phyloP scores from a whole-genome alignment of 148 eudicot genomes.

The Vaccinium darrowii region DNA sequence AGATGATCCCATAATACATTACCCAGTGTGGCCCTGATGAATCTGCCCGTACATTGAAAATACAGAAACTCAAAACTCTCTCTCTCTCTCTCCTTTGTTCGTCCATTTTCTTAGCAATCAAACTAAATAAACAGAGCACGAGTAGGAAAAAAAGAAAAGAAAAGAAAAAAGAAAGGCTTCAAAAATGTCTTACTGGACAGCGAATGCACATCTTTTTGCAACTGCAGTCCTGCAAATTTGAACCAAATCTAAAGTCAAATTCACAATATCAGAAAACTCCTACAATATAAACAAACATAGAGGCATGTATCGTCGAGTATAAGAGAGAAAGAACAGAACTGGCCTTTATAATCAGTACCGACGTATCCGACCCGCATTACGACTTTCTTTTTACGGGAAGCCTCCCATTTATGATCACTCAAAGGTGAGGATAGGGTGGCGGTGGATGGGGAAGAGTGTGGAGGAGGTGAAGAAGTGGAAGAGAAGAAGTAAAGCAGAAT shows the following conservation, averaged over 20 bases:
- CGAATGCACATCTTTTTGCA: background rate
- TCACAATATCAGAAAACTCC: background rate
- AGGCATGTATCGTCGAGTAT: too few species aligned
- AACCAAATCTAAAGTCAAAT: background rate
- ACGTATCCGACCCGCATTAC: constrained; percentile 5
- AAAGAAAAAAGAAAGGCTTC: background rate
- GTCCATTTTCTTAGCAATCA: background rate
- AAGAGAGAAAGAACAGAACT: background rate
- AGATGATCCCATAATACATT: background rate
- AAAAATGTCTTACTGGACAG: constrained; percentile 12
- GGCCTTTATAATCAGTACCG: background rate
- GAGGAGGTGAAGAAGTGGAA: background rate
- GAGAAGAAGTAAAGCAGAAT: background rate
- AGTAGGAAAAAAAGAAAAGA: background rate
- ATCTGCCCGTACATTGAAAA: background rate
- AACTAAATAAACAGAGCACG: background rate
- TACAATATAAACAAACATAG: background rate
- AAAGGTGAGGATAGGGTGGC: background rate
- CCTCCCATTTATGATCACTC: background rate
- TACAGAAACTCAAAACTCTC: background rate
- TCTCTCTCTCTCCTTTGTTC: background rate
- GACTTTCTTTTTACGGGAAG: background rate
- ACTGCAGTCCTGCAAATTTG: constrained; percentile 6
- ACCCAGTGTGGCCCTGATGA: background rate
- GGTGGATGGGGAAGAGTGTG: background rate